Conservation (phyloP, 768 basidiomycete species). For the Polyporus arcularius region DNA sequence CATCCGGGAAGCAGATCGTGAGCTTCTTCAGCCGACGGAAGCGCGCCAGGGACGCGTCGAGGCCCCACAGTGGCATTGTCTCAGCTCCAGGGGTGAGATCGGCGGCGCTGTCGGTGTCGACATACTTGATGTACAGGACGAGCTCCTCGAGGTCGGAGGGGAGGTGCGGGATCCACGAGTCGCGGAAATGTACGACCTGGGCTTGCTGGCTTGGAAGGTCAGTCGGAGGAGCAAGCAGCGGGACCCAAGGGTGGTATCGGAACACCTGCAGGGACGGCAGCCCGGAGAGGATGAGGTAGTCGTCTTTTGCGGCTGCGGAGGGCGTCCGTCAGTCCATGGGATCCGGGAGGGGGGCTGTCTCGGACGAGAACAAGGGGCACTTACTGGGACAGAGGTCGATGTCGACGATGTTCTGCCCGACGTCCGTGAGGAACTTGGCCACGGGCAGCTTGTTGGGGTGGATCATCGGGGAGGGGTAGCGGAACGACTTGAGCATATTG, state of each 20-base stretch:
- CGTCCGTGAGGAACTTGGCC: not conserved
- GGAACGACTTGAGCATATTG: not conserved
- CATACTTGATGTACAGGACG: not conserved
- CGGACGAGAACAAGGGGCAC: not conserved
- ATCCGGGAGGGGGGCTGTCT: not conserved
- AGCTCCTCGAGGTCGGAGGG: not conserved
- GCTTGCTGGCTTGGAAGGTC: not conserved
- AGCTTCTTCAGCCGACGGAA: not conserved
- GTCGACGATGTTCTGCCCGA: constrained; percentile 1
- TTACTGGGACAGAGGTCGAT: not conserved
- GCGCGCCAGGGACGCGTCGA: not conserved
- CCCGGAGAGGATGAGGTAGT: not conserved
- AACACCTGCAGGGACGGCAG: not conserved
- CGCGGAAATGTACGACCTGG: not conserved
- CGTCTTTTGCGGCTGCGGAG: not conserved
- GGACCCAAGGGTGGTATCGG: not conserved
- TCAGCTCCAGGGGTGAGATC: not conserved
- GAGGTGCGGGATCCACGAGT: not conserved
- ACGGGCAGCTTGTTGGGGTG: not conserved
- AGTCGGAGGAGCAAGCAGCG: not conserved
- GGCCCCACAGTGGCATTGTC: not conserved
- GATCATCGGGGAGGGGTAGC: not conserved
- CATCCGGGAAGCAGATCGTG: not conserved
- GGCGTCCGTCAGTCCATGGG: not conserved
- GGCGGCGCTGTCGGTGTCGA: not conserved